Evolutionary conservation across 225 moss, liverwort and hornwort species (phyloP).

Genomic region (Neckera pumila): DNA sequence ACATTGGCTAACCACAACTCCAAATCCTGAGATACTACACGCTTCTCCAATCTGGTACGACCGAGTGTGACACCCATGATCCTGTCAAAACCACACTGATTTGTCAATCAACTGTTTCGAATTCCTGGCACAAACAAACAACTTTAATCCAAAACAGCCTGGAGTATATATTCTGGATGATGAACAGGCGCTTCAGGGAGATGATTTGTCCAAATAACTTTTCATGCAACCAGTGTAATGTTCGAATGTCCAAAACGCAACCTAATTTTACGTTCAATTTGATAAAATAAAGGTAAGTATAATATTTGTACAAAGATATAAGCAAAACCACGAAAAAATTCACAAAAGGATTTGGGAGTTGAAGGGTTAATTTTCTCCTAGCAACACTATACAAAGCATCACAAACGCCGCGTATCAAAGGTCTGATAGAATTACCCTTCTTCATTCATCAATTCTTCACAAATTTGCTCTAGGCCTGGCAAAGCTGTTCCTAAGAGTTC

Average conservation of each 20-base stretch:
- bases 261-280: background rate
- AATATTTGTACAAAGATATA: background rate
- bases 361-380: background rate
- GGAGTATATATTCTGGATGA: background rate
- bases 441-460: conserved; percentile 75
- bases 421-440: conserved; percentile 48
- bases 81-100: conserved; percentile 30
- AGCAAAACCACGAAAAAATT: background rate
- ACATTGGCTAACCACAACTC: conserved; percentile 99
- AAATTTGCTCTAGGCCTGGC: conserved; percentile 91
- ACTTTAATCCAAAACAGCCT: background rate
- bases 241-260: background rate
- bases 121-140: background rate
- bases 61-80: conserved; percentile 64
- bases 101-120: background rate
- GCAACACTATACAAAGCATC: background rate
- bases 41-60: conserved; percentile 77
- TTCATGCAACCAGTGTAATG: background rate
- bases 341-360: background rate
- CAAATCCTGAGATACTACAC: conserved; percentile 96
- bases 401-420: background rate
- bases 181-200: background rate
- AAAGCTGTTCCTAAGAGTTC: conserved; percentile 68
- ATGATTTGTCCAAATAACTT: background rate
- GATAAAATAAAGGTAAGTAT: background rate